A percentile compares a stretch with the other conserved stretches of the same genome.
Evolutionary conservation across 345 rosid species (phyloP).

Genomic region (Aurinia saxatilis): DNA sequence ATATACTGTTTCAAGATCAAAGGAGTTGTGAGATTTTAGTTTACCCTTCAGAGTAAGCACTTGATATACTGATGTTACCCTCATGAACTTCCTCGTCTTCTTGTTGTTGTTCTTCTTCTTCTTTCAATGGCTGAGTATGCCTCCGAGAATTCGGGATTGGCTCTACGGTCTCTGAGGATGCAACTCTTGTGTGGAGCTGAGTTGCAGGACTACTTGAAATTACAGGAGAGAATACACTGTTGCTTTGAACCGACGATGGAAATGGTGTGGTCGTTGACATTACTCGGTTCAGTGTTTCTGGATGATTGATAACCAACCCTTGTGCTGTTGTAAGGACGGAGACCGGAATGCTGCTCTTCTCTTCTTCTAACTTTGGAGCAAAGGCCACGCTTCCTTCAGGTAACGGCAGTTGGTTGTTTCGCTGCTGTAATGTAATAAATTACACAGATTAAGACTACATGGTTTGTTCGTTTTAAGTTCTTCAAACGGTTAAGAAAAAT

Average conservation of each 20-base stretch:
- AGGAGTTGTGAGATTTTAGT: not conserved
- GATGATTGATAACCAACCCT: conserved; percentile 33
- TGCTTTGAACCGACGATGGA: conserved; percentile 59
- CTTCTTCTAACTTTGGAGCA: conserved; percentile 52
- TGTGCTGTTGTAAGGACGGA: conserved; percentile 34
- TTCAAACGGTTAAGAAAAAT: not conserved
- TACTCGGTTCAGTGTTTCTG: conserved; percentile 30
- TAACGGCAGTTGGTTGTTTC: conserved; percentile 37
- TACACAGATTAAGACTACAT: not conserved
- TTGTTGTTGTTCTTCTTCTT: conserved; percentile 42
- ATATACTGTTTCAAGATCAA: not conserved
- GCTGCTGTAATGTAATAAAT: conserved; percentile 27
- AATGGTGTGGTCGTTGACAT: conserved; percentile 29
- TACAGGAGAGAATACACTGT: conserved; percentile 34
- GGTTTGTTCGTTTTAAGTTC: not conserved
- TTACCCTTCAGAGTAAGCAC: conserved; percentile 83
- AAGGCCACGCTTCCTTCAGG: conserved; percentile 41
- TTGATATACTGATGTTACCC: conserved; percentile 84
- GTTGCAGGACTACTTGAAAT: conserved; percentile 31
- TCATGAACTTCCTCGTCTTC: conserved; percentile 49
- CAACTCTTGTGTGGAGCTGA: conserved; percentile 33
- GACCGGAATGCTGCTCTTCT: conserved; percentile 28
- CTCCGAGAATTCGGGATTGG: conserved; percentile 28
- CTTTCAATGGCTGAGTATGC: conserved; percentile 30
- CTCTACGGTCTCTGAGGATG: conserved; percentile 32